Base-by-base conservation (phyloP, 2,329 filamentous ascomycete species). In the Arthrobotrys iridis region DNA sequence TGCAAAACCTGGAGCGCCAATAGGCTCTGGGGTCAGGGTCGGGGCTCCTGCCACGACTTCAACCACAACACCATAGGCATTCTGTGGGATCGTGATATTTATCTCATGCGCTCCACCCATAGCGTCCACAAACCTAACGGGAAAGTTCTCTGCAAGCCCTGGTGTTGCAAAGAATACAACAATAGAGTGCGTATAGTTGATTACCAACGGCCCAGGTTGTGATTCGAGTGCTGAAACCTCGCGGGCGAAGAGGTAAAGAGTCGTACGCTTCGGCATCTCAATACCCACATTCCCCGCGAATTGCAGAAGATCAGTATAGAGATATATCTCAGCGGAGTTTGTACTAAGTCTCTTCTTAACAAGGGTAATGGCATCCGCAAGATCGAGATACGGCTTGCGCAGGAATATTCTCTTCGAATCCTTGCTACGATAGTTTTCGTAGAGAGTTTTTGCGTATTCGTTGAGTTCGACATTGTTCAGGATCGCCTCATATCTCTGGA, bases 381-480 rank as follows among this genome's bases (percentile, higher is more conserved):
- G 64, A 24, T 76, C 64, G 13, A 68, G 58, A 18, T 76, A 76
- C 4, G 72, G 72, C 46, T 76, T 76, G 11, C 72, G 64, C 2
- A 76, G 30, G 48, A 76, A 68, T 2, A 70, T 45, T 24, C 46
- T 64, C 24, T 76, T 76, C 4, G 58, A 43, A n/a, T 76, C 59
- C 18, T 76, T 76, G 43, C 72, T 70, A 7, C 72, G 63, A 41
- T 52, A 64, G 30, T 65, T 76, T 30, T 76, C 57, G 30, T 76
- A 76, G 5, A 76, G 41, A 6, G 63, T 70, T n/a, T 35, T 57
- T 7, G 72, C 59, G 24, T 76, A 76, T 13, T 76, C 57, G 22
- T 68, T 76, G 7, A 76, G 45, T 30, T 76, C 48, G 3, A 74
- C 62, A 58, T 74, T 67, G 43, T 62, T 74, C 11, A 74, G 63